Evolutionary conservation across 257 asterid genomes (phyloP).

Genomic region (Pogostemon cablin): DNA sequence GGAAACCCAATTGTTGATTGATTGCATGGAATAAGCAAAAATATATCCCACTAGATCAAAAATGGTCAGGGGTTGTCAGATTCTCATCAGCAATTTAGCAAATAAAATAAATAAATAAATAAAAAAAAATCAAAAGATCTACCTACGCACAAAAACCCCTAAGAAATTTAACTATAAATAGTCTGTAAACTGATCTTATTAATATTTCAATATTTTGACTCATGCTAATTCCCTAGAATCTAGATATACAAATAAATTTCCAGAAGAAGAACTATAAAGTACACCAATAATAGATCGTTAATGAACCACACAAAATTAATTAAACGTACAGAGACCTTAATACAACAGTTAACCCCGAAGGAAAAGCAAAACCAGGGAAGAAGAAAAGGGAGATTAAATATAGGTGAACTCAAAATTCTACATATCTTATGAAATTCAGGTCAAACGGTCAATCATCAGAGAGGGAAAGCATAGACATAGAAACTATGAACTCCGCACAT

Average conservation of each 20-base stretch:
- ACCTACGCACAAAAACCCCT: not conserved
- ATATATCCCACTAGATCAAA: not conserved
- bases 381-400: not conserved
- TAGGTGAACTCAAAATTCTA: not conserved
- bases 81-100: conserved; percentile 9
- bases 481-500: conserved; percentile 1
- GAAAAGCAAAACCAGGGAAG: not conserved
- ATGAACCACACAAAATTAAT: not conserved
- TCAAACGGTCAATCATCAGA: conserved; percentile 4
- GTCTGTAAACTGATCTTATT: not conserved
- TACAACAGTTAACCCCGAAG: not conserved
- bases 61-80: not conserved
- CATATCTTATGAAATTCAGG: not conserved
- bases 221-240: not conserved
- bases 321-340: not conserved
- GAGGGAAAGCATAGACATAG: not conserved
- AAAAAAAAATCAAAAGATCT: not conserved
- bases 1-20: not conserved
- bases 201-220: not conserved
- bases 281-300: not conserved
- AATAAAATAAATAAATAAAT: not conserved
- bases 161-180: not conserved
- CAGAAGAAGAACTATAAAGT: not conserved
- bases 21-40: not conserved
- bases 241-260: not conserved